These are phyloP conservation scores for Lactarius indigo DNA, from an alignment of 768 basidiomycete species.

Conservation along the genomic window DNA sequence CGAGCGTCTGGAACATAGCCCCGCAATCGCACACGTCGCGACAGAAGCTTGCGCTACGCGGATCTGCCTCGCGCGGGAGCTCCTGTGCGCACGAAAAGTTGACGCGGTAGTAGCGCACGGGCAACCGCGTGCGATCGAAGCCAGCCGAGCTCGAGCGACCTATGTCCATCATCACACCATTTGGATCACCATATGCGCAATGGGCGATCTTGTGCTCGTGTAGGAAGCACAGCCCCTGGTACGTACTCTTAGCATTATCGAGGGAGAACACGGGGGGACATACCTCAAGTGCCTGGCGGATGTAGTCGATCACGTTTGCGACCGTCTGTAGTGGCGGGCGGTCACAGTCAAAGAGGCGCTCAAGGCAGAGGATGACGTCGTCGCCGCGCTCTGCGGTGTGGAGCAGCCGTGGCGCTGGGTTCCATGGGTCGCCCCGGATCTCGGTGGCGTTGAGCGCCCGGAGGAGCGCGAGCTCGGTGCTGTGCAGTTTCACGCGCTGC, in stretches of 20 bases:
- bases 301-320: constrained; percentile 48
- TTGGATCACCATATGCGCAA: constrained; percentile 7
- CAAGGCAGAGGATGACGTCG: constrained; percentile 42
- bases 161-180: constrained; percentile 24
- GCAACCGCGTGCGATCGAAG: constrained; percentile 16
- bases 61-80: constrained; percentile 12
- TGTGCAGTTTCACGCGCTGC: constrained; percentile 15
- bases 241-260: not conserved
- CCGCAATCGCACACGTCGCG: constrained; percentile 21
- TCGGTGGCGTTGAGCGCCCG: constrained; percentile 45
- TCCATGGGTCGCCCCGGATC: constrained; percentile 51
- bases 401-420: constrained; percentile 47
- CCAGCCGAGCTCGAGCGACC: constrained; percentile 7
- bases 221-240: constrained; percentile 20
- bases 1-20: constrained; percentile 4
- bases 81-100: constrained; percentile 17
- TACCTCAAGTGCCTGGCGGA: constrained; percentile 37
- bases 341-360: constrained; percentile 43
- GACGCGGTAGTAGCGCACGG: constrained; percentile 23
- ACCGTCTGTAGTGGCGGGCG: constrained; percentile 45
- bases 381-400: constrained; percentile 42
- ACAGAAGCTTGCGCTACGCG: constrained; percentile 6
- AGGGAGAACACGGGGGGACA: no score
- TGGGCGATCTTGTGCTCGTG: constrained; percentile 22
- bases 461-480: constrained; percentile 39